Evolutionary conservation across 75 land plant genomes (phyloP), one percentile per base, ranked within the genome.

Genomic region (Azolla pinnata): DNA sequence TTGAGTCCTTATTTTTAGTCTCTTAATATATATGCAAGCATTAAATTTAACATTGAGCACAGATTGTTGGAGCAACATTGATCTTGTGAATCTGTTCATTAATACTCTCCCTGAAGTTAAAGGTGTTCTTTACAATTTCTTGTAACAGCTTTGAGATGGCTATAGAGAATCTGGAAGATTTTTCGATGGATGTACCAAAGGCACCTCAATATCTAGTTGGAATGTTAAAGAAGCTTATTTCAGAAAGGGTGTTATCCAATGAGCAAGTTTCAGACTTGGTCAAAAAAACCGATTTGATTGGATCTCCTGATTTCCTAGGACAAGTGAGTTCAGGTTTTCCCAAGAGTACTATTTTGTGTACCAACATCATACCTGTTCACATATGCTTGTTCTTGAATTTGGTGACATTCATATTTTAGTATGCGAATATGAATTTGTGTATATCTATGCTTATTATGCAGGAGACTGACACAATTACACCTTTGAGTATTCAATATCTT

Each of bases 121-220:
- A 1, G 48, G n/a, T 29, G 2, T 18, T 46, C 49, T 14, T 2
- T 56, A n/a, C 31, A 28, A 28, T 19, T 32, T 30, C 2, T n/a
- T 63, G 5, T 60, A 21, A 19, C 81, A 93, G 99, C 69, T 74
- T 93, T 63, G 82, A 81, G 29, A 60, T 64, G 46, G 83, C 82
- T 44, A 72, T 93, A 10, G 63, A 77, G 12, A 69, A 54, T 5
- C 73, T 93, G 70, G 87, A 83, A 46, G 99, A 88, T 61, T 66
- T 74, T 17, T 69, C 77, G 7, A 74, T 74, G 61, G 99, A 93
- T 74, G 87, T 86, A 2, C 96, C 96, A 12, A 89, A 52, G 67
- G 99, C 87, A 40, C 63, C 99, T 23, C 81, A 85, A 17, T 86
- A 63, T 63, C 64, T 93, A 34, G 99, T 81, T 20, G 75, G 55